Conservation (phyloP, 805 yeast species). For the Starmerella apis region DNA sequence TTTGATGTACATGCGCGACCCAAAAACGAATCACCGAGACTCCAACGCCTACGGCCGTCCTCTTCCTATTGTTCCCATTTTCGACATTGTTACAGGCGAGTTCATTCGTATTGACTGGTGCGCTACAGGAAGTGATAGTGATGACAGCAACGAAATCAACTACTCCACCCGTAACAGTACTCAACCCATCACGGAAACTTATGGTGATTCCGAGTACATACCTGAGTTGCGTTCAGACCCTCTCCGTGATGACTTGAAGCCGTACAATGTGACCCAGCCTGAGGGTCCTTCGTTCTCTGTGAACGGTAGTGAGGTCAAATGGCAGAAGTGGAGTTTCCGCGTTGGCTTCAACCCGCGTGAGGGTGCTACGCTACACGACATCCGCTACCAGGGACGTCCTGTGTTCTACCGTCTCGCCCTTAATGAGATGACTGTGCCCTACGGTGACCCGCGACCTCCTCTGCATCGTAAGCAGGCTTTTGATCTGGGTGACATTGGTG, state of each 20-base stretch:
- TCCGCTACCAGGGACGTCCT: constrained; percentile 65
- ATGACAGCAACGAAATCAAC: constrained; percentile 50
- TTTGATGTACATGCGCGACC: constrained; percentile 67
- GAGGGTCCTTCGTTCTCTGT: constrained; percentile 65
- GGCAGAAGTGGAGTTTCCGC: constrained; percentile 81
- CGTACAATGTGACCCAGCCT: constrained; percentile 69
- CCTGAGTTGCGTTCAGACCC: constrained; percentile 55
- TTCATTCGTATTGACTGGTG: constrained; percentile 63
- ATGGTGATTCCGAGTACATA: constrained; percentile 53
- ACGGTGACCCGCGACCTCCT: constrained; percentile 74
- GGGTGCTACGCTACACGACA: constrained; percentile 66
- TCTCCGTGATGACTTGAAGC: constrained; percentile 53
- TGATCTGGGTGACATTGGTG: constrained; percentile 75
- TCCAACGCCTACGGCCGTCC: constrained; percentile 59
- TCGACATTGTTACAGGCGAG: constrained; percentile 49
- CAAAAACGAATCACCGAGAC: constrained; percentile 35
- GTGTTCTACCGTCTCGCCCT: constrained; percentile 60
- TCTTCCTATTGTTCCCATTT: constrained; percentile 61
- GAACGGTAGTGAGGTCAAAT: constrained; percentile 50
- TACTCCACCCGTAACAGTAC: constrained; percentile 44
- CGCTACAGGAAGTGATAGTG: constrained; percentile 61
- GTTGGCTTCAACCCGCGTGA: constrained; percentile 63
- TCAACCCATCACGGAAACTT: constrained; percentile 44
- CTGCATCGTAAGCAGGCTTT: constrained; percentile 79
- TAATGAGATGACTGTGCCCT: constrained; percentile 80